Evolutionary conservation across 371 early-diverging fungal species (phyloP).

Genomic region (Circinella umbellata): DNA sequence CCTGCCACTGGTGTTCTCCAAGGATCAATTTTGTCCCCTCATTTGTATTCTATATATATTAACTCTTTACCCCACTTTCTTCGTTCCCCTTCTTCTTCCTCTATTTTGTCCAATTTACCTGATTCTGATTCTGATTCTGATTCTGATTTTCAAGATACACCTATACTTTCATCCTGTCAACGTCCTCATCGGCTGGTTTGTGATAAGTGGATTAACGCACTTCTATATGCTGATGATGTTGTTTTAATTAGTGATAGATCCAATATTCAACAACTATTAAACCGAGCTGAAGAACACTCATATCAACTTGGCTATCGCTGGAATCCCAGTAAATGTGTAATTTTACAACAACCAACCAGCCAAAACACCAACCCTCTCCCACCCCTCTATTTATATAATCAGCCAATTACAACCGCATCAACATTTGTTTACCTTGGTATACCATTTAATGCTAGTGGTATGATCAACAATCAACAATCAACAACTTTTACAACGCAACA

Average conservation of each 20-base stretch:
- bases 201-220: not conserved
- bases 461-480: conserved; percentile 15
- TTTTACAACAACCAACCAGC: conserved; percentile 6
- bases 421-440: conserved; percentile 21
- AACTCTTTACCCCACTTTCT: conserved; percentile 21
- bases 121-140: conserved; percentile 1
- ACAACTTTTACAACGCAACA: not conserved
- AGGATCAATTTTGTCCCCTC: conserved; percentile 32
- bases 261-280: conserved; percentile 2
- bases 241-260: conserved; percentile 11
- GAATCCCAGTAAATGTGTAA: conserved; percentile 34
- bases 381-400: conserved; percentile 10
- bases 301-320: conserved; percentile 26
- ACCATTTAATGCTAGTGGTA: conserved; percentile 12
- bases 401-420: not conserved
- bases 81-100: not conserved
- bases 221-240: conserved; percentile 15
- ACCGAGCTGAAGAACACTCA: conserved; percentile 15
- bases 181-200: not conserved
- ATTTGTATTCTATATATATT: conserved; percentile 29
- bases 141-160: not conserved
- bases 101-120: not conserved
- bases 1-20: conserved; percentile 33
- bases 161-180: not conserved
- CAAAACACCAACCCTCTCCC: conserved; percentile 1